phyloP scores from a whole-genome alignment of 805 yeast genomes.

The Lachancea fermentati region DNA sequence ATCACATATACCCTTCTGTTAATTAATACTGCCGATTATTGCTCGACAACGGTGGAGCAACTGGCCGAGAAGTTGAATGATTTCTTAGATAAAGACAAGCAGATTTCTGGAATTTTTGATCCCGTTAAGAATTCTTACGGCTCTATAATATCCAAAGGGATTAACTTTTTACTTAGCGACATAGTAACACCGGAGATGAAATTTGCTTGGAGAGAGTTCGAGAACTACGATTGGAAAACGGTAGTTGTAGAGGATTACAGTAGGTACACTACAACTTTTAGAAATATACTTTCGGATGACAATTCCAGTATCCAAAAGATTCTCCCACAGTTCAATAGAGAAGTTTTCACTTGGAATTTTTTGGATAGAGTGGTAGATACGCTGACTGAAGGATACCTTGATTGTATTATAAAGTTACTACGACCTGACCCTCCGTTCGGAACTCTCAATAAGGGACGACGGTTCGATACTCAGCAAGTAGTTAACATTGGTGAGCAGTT shows the following conservation, averaged over 20 bases:
- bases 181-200: slow-evolving; percentile 52
- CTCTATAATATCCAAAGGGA: slow-evolving; percentile 51
- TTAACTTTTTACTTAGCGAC: slow-evolving; percentile 50
- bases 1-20: slow-evolving; percentile 63
- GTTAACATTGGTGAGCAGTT: slow-evolving; percentile 66
- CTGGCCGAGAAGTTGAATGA: slow-evolving; percentile 55
- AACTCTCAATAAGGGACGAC: slow-evolving; percentile 13
- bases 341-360: slow-evolving; percentile 63
- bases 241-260: slow-evolving; percentile 69
- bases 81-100: slow-evolving; percentile 37
- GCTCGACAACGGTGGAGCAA: slow-evolving; percentile 72
- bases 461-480: slow-evolving; percentile 23
- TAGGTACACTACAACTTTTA: slow-evolving; percentile 57
- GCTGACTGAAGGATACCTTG: slow-evolving; percentile 49
- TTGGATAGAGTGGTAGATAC: slow-evolving; percentile 72
- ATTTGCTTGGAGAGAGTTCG: slow-evolving; percentile 79
- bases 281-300: slow-evolving; percentile 40
- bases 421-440: slow-evolving; percentile 64
- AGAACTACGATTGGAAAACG: slow-evolving; percentile 67
- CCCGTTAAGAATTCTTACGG: slow-evolving; percentile 50
- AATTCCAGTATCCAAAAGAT: slow-evolving; percentile 36
- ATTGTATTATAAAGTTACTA: slow-evolving; percentile 47
- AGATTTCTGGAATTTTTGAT: slow-evolving; percentile 47
- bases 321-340: slow-evolving; percentile 58
- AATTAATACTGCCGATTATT: slow-evolving; percentile 85